Evolutionary conservation across 2,329 filamentous ascomycete species (phyloP).

Genomic region (Endothia cerciana): DNA sequence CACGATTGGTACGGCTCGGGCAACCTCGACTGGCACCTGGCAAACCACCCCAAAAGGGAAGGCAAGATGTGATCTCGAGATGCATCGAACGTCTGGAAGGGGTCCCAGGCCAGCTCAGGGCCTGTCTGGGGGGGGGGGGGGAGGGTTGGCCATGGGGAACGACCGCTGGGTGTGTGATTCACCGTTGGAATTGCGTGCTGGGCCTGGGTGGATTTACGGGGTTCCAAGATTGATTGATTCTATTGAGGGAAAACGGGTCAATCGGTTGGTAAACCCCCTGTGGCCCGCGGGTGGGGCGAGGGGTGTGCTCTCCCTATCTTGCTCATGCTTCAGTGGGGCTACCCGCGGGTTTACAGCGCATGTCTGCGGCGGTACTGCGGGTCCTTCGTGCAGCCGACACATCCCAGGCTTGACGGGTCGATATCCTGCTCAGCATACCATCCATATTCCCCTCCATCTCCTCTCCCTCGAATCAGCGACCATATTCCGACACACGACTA

Average conservation of each 20-base stretch:
- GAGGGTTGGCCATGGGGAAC: no score
- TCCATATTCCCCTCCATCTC: no score
- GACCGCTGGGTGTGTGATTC: constrained; percentile 6
- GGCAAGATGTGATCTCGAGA: constrained; percentile 11
- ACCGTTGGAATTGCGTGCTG: constrained; percentile 12
- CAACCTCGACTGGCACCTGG: background rate
- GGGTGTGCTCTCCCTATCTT: constrained; percentile 1
- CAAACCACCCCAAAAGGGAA: constrained; percentile 10
- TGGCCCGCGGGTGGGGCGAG: background rate
- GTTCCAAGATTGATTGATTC: background rate
- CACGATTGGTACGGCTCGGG: no score
- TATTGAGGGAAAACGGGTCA: background rate
- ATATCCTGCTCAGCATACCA: no score
- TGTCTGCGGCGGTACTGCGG: background rate
- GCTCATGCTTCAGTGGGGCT: background rate
- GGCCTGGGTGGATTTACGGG: background rate
- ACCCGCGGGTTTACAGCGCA: background rate
- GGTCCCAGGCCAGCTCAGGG: no score
- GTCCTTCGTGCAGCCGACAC: background rate
- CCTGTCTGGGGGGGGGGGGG: no score
- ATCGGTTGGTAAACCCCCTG: background rate
- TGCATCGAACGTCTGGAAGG: background rate
- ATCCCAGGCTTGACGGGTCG: background rate
- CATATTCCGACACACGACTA: no score
- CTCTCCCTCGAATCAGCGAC: no score